Base-by-base conservation (phyloP, 2,329 filamentous ascomycete genomes). In the Grosmannia huntii region DNA sequence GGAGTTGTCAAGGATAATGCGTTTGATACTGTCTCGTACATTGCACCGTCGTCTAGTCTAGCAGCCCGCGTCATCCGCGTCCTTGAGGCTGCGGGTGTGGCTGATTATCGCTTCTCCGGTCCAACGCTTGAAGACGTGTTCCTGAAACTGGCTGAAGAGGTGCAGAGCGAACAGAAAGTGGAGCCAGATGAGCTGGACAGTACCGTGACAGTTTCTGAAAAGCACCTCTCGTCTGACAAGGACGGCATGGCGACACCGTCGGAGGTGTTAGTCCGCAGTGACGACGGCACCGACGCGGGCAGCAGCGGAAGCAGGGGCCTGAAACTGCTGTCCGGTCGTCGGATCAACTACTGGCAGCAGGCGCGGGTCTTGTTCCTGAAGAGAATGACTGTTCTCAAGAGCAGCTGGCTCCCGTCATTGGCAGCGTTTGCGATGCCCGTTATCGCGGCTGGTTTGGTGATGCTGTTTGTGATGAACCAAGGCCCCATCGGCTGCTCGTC, bases 71-170 rank as follows among this genome's bases (percentile, higher is more conserved):
- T 92, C 52, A 87, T 95, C 62, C 77, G 79, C 53, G 70, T 77
- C 11, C 75, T 96, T 1, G 87, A 95, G 67, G 71, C 75, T 1
- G 74, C 77, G 1, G 82, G 83, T 0, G 78, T 95, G 48, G 76
- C 77, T 19, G 87, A 95, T 59, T 96, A 95, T 68, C 85, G 90
- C 59, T 87, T 96, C 63, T 87, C 87, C 19, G 90, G 90, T 0
- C 92, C 91, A 0, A 95, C 89, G 0, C 90, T 96, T 48, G 92
- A 96, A 68, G 90, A 96, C 64, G 90, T 96, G 0, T 96, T 96
- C 70, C 73, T 96, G 27, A 85, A 89, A 63, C 77, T 96, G 46
- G 89, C 90, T 0, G 88, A 92, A 66, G 90, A 96, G 68, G 80
- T 90, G 60, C 79, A 76, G 59, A 77, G 77, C 6, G 81, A 86